Conservation (phyloP, 2,329 filamentous ascomycete genomes). For the Cladophialophora bantiana region DNA sequence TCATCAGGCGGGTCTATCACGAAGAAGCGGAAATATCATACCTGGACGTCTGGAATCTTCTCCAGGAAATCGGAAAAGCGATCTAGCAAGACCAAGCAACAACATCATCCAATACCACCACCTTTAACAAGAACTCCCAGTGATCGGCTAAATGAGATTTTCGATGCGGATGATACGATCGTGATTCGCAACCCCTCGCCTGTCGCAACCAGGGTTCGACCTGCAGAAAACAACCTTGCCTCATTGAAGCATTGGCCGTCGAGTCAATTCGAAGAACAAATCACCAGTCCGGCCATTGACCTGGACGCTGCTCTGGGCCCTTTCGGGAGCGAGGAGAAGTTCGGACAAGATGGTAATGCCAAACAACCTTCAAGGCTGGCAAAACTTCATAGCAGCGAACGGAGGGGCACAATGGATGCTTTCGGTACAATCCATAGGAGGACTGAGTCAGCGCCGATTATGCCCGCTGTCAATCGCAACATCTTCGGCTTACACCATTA, state of each 20-base stretch:
- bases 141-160: conserved; percentile 54
- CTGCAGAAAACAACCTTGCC: conserved; percentile 14
- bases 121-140: conserved; percentile 48
- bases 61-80: conserved; percentile 58
- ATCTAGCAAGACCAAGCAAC: conserved; percentile 51
- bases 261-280: conserved; percentile 63
- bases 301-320: conserved; percentile 91
- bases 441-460: conserved; percentile 57
- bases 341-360: conserved; percentile 42
- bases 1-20: conserved; percentile 51
- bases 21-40: conserved; percentile 77
- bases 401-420: conserved; percentile 49
- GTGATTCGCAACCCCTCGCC: conserved; percentile 52
- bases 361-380: conserved; percentile 47
- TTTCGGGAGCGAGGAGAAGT: conserved; percentile 73
- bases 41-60: conserved; percentile 61
- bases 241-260: conserved; percentile 6
- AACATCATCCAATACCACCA: conserved; percentile 53
- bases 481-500: conserved; percentile 49
- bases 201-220: conserved; percentile 30
- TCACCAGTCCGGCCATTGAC: conserved; percentile 83
- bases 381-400: conserved; percentile 59
- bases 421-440: conserved; percentile 50
- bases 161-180: conserved; percentile 58
- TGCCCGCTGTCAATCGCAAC: conserved; percentile 57